phyloP scores from a whole-genome alignment of 192 early-diverging fungal species.

The Linnemannia zychae region DNA sequence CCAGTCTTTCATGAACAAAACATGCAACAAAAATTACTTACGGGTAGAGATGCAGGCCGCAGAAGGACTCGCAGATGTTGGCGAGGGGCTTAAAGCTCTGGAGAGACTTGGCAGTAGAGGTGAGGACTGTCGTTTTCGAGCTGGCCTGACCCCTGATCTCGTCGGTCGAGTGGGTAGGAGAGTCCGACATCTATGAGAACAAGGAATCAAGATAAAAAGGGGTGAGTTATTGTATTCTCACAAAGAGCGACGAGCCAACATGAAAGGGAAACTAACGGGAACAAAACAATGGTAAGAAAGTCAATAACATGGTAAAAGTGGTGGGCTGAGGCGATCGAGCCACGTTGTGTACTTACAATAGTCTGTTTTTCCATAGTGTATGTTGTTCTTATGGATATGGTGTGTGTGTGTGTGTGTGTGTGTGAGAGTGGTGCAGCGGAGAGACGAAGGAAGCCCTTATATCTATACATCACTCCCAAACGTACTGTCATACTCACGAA shows the following conservation, averaged over 20 bases:
- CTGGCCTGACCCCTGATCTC: slow-evolving; percentile 23
- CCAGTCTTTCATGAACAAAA: no score
- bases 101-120: neutral
- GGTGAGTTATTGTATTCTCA: neutral
- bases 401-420: neutral
- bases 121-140: slow-evolving; percentile 5
- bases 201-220: no score
- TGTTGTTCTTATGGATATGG: neutral
- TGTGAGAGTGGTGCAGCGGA: neutral
- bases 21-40: slow-evolving; percentile 8
- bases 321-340: no score
- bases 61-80: slow-evolving; percentile 58
- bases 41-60: slow-evolving; percentile 62
- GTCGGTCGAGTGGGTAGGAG: neutral
- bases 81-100: slow-evolving; percentile 59
- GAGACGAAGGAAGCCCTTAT: neutral
- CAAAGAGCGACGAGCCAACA: neutral
- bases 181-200: slow-evolving; percentile 21
- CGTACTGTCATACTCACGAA: neutral
- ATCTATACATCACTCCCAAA: neutral
- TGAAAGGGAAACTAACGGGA: neutral
- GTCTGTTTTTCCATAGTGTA: slow-evolving; percentile 28
- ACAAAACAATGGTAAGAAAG: neutral
- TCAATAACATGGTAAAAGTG: neutral
- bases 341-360: slow-evolving; percentile 8